Percentiles rank a stretch among this genome's conserved stretches.
Conservation (phyloP, 2,329 filamentous ascomycete species). For the Pyrenophora teres region DNA sequence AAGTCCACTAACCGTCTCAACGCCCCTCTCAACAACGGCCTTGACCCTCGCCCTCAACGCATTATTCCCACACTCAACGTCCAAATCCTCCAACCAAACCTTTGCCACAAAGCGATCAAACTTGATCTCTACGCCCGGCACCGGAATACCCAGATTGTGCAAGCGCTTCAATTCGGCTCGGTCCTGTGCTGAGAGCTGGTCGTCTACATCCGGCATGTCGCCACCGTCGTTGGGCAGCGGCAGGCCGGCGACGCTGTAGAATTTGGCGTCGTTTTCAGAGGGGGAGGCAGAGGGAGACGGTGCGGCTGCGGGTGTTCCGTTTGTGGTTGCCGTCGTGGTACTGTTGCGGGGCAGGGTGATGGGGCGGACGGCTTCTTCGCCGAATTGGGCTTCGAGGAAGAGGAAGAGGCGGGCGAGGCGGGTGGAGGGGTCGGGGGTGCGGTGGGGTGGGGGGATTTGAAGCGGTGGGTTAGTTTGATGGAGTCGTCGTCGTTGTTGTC, state of each 20-base stretch:
- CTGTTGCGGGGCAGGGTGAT: constrained; percentile 69
- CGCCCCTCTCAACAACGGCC: constrained; percentile 85
- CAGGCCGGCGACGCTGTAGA: constrained; percentile 15
- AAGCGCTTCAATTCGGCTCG: constrained; percentile 72
- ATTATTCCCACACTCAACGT: constrained; percentile 82
- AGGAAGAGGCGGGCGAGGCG: constrained; percentile 85
- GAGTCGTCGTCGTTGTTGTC: constrained; percentile 10
- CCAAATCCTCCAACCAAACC: constrained; percentile 89
- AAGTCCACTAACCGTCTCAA: constrained; percentile 70
- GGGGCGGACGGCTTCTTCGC: constrained; percentile 77
- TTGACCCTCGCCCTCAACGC: constrained; percentile 82
- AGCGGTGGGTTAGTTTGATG: constrained; percentile 26
- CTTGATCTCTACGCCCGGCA: constrained; percentile 83
- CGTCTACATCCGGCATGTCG: background rate
- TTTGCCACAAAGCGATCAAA: constrained; percentile 86
- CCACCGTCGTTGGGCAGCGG: background rate
- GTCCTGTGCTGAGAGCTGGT: constrained; percentile 24
- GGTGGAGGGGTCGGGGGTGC: constrained; percentile 71
- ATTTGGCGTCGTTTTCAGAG: constrained; percentile 1
- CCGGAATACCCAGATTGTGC: constrained; percentile 83
- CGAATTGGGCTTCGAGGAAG: constrained; percentile 97
- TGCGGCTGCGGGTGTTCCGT: constrained; percentile 6
- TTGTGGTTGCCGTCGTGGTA: constrained; percentile 28
- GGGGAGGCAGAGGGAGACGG: too few relatives aligned
- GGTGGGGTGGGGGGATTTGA: constrained; percentile 67